A percentile compares a stretch with the other conserved stretches of the same genome.
These are phyloP conservation scores for Fraxinus nigra DNA, from an alignment of 305 asterid species.

Conservation along the genomic window DNA sequence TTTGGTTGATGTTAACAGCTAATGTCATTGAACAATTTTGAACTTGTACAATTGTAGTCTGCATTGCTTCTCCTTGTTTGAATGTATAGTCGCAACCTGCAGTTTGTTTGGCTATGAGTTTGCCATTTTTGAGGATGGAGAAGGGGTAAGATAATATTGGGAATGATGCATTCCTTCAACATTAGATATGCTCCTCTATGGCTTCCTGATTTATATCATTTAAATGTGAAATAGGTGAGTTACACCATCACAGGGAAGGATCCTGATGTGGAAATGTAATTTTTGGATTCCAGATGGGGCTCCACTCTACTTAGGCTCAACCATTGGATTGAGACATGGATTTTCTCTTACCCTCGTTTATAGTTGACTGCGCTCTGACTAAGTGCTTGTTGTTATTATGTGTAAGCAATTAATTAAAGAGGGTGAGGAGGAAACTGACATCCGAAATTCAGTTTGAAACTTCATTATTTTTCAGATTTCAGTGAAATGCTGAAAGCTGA, in stretches of 20 bases:
- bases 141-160: neutral
- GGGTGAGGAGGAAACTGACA: neutral
- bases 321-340: neutral
- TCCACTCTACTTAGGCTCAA: neutral
- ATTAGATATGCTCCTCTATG: neutral
- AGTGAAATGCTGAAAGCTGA: neutral
- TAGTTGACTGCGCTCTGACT: neutral
- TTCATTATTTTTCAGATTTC: neutral
- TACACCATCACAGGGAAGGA: neutral
- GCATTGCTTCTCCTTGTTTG: neutral
- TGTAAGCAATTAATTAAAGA: neutral
- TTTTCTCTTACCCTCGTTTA: neutral
- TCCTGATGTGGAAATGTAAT: neutral
- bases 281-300: neutral
- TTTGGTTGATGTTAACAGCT: neutral
- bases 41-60: neutral
- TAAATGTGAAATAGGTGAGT: neutral
- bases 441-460: neutral
- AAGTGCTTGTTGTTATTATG: neutral
- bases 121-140: neutral
- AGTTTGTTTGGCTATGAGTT: neutral
- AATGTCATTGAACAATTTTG: neutral
- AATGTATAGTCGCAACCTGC: neutral
- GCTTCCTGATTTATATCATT: neutral
- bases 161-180: neutral